Evolutionary conservation across 768 basidiomycete genomes (phyloP).

Genomic region (Lyophyllum atratum): DNA sequence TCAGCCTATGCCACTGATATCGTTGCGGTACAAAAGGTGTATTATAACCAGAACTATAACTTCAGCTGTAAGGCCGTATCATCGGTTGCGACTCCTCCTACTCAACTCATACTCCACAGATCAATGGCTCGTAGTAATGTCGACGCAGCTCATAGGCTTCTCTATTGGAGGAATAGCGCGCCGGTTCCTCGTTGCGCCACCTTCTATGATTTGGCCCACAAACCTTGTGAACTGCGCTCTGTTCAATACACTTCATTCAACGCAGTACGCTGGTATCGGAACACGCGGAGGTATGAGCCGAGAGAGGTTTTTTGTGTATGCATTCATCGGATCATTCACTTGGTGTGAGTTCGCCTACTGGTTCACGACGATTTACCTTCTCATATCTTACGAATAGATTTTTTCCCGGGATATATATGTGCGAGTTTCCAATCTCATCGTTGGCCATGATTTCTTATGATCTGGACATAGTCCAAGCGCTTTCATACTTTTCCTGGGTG

Average conservation of each 20-base stretch:
- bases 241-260: conserved; percentile 78
- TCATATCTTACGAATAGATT: background rate
- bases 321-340: conserved; percentile 51
- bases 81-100: background rate
- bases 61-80: conserved; percentile 48
- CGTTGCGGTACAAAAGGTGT: conserved; percentile 66
- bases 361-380: conserved; percentile 7
- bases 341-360: conserved; percentile 51
- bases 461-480: conserved; percentile 39
- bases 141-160: conserved; percentile 72
- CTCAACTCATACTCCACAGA: conserved; percentile 33
- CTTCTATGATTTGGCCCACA: conserved; percentile 66
- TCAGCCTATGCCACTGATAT: conserved; percentile 76
- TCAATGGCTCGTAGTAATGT: conserved; percentile 74
- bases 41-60: conserved; percentile 61
- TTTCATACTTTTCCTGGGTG: conserved; percentile 62
- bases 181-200: conserved; percentile 73
- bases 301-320: conserved; percentile 70
- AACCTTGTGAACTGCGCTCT: conserved; percentile 70
- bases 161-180: conserved; percentile 73
- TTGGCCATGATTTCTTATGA: background rate
- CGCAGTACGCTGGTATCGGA: conserved; percentile 64
- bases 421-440: background rate
- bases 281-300: conserved; percentile 62
- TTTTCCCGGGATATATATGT: background rate